Conservation (phyloP, 352 stramenopile species). For the Phytophthora sansomeana region DNA sequence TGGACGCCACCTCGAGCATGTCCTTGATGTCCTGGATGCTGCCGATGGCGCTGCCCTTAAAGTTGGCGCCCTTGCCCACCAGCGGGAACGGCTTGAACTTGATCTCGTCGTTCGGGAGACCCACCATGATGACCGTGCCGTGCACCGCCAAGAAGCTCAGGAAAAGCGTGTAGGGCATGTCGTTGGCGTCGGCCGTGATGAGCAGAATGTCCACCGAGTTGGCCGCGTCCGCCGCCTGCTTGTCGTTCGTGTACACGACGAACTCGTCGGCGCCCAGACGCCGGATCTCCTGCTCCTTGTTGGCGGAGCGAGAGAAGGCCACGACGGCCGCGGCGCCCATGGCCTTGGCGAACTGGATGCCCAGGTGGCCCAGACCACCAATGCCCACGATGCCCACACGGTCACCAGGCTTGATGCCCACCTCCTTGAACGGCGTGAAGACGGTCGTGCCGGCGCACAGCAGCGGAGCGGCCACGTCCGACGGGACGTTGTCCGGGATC, state of each 20-base stretch:
- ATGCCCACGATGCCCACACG: conserved; percentile 83
- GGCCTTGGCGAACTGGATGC: conserved; percentile 81
- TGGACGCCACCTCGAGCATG: conserved; percentile 85
- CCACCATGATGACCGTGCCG: conserved; percentile 76
- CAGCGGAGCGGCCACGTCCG: conserved; percentile 64
- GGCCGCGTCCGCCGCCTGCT: conserved; percentile 36
- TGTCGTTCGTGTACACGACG: conserved; percentile 58
- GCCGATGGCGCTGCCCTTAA: conserved; percentile 64
- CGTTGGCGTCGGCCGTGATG: conserved; percentile 68
- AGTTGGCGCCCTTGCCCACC: conserved; percentile 43
- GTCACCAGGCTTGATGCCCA: conserved; percentile 51
- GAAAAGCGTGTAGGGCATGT: conserved; percentile 63
- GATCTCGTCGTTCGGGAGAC: conserved; percentile 67
- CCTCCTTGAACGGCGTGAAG: conserved; percentile 78
- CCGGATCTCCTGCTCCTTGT: conserved; percentile 66
- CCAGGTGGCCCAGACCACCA: conserved; percentile 88
- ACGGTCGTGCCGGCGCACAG: conserved; percentile 87
- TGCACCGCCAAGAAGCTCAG: conserved; percentile 59
- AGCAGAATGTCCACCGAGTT: conserved; percentile 73
- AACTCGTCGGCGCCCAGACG: conserved; percentile 72
- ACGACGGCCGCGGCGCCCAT: conserved; percentile 63
- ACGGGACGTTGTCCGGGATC: conserved; percentile 76
- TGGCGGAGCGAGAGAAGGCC: conserved; percentile 69
- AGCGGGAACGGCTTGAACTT: conserved; percentile 62
- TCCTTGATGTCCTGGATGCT: conserved; percentile 75